Base-by-base conservation (phyloP, 2,329 filamentous ascomycete genomes). In the Verticillium isaacii region DNA sequence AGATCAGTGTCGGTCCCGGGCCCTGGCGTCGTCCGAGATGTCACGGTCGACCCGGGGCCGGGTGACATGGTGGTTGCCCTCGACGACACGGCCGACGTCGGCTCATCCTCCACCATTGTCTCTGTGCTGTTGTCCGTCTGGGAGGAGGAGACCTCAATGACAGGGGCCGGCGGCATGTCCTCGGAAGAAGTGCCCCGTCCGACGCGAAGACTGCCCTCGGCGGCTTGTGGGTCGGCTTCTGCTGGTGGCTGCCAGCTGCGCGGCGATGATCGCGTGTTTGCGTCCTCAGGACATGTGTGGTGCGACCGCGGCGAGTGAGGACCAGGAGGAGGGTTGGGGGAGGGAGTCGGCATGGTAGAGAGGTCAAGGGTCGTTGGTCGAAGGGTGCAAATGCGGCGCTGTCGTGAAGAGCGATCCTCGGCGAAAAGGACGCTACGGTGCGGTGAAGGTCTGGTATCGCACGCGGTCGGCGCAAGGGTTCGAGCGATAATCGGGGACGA, bases 321-420 rank as follows among this genome's bases (percentile, higher is more conserved):
- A 64, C 75, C 72, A 55, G 75, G 71, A 56, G 74, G 74, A 63
- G 73, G 74, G 67, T 78, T 77, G 60, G 76, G 74, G 17, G 79
- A 80, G 62, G 79, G 79, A 29, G 78, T 81, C 64, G 79, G 79
- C 79, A 81, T 81, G 65, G 61, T 76, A 62, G 58, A 17, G 57
- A 55, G 45, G 19, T 36, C 9, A 3, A 36, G 34, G 34, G 34
- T 52, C 19, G 45, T 52, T 8, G n/a, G 45, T 52, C 5, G 39
- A 15, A 60, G 59, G 59, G 32, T 60, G 59, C 62, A 36, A 57
- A 54, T 60, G 17, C 15, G 17, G 37, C 15, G 37, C 15, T 17
- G 17, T 41, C 37, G 37, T 41, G 14, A 17, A 29, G 37, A 36
- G 34, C 14, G 34, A 36, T 52, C 19, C 45, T 52, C 45, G 19